Base-by-base conservation (phyloP, 1,284 basidiomycete species). In the Volvariella surrecta region DNA sequence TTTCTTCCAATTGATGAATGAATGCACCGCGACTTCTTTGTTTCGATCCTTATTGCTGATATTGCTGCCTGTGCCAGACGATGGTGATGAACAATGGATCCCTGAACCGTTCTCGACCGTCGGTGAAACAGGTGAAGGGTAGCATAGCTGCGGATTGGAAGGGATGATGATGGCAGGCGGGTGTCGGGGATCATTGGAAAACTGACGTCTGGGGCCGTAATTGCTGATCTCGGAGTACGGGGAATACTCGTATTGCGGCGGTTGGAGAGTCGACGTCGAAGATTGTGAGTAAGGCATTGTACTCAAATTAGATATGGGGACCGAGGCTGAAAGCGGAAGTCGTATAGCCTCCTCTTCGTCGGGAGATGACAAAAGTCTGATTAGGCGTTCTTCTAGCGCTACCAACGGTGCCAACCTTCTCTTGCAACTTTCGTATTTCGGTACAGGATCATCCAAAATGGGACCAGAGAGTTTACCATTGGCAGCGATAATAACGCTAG, bases 1-100 rank as follows among this genome's bases (percentile, higher is more conserved):
- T 58, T 80, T 79, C 61, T 84, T 84, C 85, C 86, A 89, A 50
- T 82, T 82, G 28, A 63, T 71, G 13, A 74, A 74, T 39, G 74
- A 70, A 40, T 77, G 79, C 21, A 89, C 73, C 3, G 74, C 65
- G 37, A 81, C 70, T 60, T 88, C 78, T 39, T 64, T 68, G 31
- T 58, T 61, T 50, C 61, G 39, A 10, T 39, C 30, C n/a, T 45
- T 34, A 22, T 4, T 40, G 20, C 66, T 17, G 63, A 54, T 47
- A 55, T 37, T 11, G 41, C 28, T 63, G 39, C 63, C 62, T 39
- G 57, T 58, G 39, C 55, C 60, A 11, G 24, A 28, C 11, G 24
- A 28, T 17, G 46, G 63, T 54, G 58, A 56, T 22, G 56, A 49
- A 38, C 51, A 28, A 11, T 6, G 6, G 24, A 28, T 28, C 6